A percentile compares a stretch with the other conserved stretches of the same genome.
Conservation (phyloP, 2,329 filamentous ascomycete species). For the Beauveria sp. region DNA sequence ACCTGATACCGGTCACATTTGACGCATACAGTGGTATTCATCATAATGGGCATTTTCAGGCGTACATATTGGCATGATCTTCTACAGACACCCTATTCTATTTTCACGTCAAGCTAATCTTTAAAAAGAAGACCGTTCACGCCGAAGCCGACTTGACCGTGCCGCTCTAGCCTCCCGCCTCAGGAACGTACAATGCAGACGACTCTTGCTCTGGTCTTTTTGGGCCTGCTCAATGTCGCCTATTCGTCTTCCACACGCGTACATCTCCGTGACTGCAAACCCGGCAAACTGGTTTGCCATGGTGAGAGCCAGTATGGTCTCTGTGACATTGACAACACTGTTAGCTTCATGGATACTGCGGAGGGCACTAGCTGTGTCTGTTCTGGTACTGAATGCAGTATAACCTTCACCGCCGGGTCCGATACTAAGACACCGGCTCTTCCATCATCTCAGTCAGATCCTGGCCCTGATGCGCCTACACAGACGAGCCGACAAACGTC, state of each 20-base stretch:
- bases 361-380: background rate
- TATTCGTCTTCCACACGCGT: background rate
- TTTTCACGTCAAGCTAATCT: too few species aligned
- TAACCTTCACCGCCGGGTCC: background rate
- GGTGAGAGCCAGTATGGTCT: background rate
- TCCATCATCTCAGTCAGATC: background rate
- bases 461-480: background rate
- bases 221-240: background rate
- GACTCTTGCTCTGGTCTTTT: background rate
- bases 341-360: background rate
- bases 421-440: background rate
- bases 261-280: background rate
- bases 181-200: background rate
- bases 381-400: background rate
- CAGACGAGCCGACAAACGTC: background rate
- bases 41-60: too few species aligned
- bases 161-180: too few species aligned
- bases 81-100: too few species aligned
- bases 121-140: too few species aligned
- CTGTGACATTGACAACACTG: background rate
- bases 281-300: background rate
- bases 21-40: too few species aligned
- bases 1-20: too few species aligned
- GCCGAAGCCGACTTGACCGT: too few species aligned
- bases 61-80: too few species aligned